These are phyloP conservation scores for Phytophthora melonis DNA, from an alignment of 352 stramenopile genomes.

Conservation along the genomic window DNA sequence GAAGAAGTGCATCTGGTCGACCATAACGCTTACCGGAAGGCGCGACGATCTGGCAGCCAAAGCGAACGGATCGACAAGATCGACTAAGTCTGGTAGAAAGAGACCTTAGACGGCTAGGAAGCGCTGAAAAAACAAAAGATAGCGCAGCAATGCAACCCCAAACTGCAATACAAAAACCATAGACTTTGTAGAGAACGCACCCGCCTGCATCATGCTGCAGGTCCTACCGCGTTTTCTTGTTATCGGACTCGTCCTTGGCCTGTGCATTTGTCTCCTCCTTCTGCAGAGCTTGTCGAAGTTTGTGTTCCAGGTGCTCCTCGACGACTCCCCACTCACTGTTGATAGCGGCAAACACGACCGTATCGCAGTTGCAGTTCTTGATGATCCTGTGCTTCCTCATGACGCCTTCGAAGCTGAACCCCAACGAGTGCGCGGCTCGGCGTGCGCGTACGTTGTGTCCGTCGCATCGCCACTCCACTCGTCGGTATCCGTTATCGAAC, in stretches of 20 bases:
- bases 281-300: conserved; percentile 38
- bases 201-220: not conserved
- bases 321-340: conserved; percentile 89
- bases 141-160: conserved; percentile 2
- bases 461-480: conserved; percentile 90
- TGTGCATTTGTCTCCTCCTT: conserved; percentile 23
- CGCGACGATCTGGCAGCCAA: conserved; percentile 61
- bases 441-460: conserved; percentile 88
- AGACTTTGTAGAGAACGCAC: conserved; percentile 33
- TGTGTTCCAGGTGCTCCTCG: conserved; percentile 69
- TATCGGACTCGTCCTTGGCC: conserved; percentile 11
- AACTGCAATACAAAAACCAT: conserved; percentile 32
- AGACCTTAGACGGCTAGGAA: not conserved
- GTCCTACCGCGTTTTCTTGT: conserved; percentile 54
- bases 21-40: conserved; percentile 81
- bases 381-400: conserved; percentile 89
- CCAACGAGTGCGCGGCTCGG: conserved; percentile 79
- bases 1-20: conserved; percentile 86
- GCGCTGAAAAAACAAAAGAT: not conserved
- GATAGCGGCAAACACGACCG: conserved; percentile 83
- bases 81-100: conserved; percentile 14
- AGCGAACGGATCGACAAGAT: conserved; percentile 39
- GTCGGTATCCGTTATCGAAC: conserved; percentile 83
- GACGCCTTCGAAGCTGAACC: conserved; percentile 90
- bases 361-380: conserved; percentile 88